Evolutionary conservation across 495 filamentous ascomycete genomes (phyloP), one percentile per base, ranked within the genome.

Genomic region (Cryomyces minteri): DNA sequence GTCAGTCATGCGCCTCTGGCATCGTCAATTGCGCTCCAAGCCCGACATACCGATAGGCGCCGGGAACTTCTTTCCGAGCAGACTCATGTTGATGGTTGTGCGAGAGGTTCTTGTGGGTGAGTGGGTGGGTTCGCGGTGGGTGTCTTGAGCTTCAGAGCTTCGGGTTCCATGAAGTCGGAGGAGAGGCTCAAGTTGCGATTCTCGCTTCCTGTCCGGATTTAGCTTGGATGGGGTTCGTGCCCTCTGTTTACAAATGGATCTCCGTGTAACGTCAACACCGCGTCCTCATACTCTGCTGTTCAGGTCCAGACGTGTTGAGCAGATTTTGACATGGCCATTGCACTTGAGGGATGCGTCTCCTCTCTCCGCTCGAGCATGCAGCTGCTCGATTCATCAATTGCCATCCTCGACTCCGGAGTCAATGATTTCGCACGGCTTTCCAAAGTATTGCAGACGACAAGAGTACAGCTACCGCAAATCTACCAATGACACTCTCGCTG

Each of bases 61-160:
- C 55, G 82, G 82, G 71, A 88, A 96, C 73, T 94, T 94, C 77
- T 92, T 94, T 59, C 78, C 78, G 62, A 94, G 72, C 65, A 84
- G 69, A 68, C 76, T 72, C 84, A 88, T 86, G 50, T 59, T 79
- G 69, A 56, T 58, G 52, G 30, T 48, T n/a, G 43, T 43, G 44
- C 43, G 49, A 36, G 49, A 46, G 32, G 39, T 43, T 37, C 42
- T 36, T 14, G 29, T 10, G 32, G 10, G 32, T 18, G 43, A 10
- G 37, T 14, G n/a, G 33, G 34, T n/a, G 10, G 32, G n/a, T 18
- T 18, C n/a, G 12, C 12, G 1, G 40, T 39, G 31, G 47, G 34
- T 29, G 47, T 31, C 18, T 8, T 46, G 6, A 14, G 32, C 33
- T 43, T 49, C 38, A 5, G 6, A 14, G 32, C 33, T 43, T 49